phyloP scores from a whole-genome alignment of 2,329 filamentous ascomycete species.

The Beauveria asiatica region DNA sequence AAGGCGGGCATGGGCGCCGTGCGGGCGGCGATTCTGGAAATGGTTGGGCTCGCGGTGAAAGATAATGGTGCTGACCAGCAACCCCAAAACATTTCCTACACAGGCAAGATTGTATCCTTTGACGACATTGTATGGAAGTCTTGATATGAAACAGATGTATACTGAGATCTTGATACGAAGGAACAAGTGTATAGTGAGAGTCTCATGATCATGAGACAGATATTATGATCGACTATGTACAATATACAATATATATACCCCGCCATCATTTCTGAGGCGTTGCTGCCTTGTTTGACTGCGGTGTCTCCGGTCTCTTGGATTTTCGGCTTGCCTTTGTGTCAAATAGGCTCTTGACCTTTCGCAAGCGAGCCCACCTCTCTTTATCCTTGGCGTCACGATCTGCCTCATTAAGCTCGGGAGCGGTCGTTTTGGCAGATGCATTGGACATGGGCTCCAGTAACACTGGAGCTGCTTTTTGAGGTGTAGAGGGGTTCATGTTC shows the following conservation, averaged over 20 bases:
- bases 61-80: conserved; percentile 20
- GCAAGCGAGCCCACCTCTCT: conserved; percentile 63
- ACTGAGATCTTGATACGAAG: background rate
- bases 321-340: conserved; percentile 55
- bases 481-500: conserved; percentile 17
- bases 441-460: background rate
- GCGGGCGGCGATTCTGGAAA: conserved; percentile 30
- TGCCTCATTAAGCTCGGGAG: conserved; percentile 31
- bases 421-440: background rate
- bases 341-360: conserved; percentile 63
- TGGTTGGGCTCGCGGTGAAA: conserved; percentile 28
- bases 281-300: conserved; percentile 3
- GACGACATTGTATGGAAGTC: conserved; percentile 30
- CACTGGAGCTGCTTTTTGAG: conserved; percentile 3
- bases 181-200: background rate
- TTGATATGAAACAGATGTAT: background rate
- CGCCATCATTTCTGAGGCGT: background rate
- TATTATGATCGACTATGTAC: conserved; percentile 11
- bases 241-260: conserved; percentile 1
- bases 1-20: conserved; percentile 32
- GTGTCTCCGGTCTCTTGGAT: conserved; percentile 33
- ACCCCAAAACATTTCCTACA: conserved; percentile 27
- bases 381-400: conserved; percentile 53
- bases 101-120: conserved; percentile 29
- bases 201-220: background rate